Percentiles rank a stretch among this genome's conserved stretches.
Evolutionary conservation across 2,329 filamentous ascomycete genomes (phyloP).

Genomic region (Colletotrichum navitas): DNA sequence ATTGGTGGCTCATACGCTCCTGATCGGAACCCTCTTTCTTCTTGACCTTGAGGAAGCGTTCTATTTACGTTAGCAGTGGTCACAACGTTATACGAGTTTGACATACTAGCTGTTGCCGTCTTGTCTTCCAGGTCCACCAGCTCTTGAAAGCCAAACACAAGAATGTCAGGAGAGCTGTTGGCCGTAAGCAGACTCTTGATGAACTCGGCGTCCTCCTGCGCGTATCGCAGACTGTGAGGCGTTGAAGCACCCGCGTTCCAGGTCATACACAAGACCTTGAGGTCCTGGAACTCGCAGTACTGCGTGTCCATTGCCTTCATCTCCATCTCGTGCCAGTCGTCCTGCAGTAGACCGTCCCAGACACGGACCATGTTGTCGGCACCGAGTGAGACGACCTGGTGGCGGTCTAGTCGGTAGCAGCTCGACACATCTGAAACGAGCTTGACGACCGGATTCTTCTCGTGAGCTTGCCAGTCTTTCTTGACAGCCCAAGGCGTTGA

Average conservation of each 20-base stretch:
- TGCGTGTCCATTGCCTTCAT: conserved; percentile 88
- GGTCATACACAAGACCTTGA: conserved; percentile 85
- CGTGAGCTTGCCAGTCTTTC: conserved; percentile 96
- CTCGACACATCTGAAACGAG: conserved; percentile 84
- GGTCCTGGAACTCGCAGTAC: conserved; percentile 87
- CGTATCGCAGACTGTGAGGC: conserved; percentile 82
- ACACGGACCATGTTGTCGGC: conserved; percentile 85
- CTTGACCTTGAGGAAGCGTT: conserved; percentile 91
- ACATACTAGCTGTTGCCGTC: conserved; percentile 89
- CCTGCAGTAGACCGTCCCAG: conserved; percentile 94
- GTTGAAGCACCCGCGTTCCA: conserved; percentile 99
- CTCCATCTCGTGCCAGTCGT: conserved; percentile 92
- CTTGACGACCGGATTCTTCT: conserved; percentile 78
- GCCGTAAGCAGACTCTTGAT: conserved; percentile 83
- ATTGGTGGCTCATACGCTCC: conserved; percentile 96
- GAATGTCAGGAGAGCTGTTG: conserved; percentile 85
- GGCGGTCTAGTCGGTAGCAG: conserved; percentile 85
- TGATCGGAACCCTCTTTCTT: conserved; percentile 85
- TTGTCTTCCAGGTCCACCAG: conserved; percentile 98
- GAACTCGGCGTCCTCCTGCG: conserved; percentile 78
- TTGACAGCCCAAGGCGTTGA: conserved; percentile 87
- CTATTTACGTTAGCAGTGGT: conserved; percentile 55
- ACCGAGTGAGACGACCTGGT: conserved; percentile 89
- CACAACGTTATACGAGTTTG: too few species aligned
- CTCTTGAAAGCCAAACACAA: conserved; percentile 98